These are phyloP conservation scores for Ganoderma multipileum DNA, from an alignment of 1,284 basidiomycete genomes.

Conservation along the genomic window DNA sequence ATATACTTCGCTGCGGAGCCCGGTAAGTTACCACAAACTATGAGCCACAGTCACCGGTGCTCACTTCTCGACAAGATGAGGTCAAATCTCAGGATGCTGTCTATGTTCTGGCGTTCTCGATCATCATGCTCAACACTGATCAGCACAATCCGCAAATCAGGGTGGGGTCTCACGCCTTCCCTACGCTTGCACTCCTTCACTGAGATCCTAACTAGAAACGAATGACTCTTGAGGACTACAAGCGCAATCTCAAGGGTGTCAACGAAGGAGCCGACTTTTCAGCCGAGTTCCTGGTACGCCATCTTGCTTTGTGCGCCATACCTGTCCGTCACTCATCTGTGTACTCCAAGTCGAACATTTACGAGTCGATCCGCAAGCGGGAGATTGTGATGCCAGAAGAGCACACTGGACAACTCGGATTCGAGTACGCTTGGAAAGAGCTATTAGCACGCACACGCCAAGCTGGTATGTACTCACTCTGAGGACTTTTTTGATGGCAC, in stretches of 20 bases:
- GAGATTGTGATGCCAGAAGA: constrained; percentile 99
- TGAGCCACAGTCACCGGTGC: background rate
- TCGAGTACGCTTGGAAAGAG: constrained; percentile 99
- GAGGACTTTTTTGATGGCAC: background rate
- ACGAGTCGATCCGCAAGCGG: constrained; percentile 92
- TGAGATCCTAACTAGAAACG: constrained; percentile 70
- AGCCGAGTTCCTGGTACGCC: constrained; percentile 80
- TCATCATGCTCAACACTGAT: constrained; percentile 99
- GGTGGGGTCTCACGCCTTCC: constrained; percentile 51
- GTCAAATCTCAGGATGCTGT: constrained; percentile 93
- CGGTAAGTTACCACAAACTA: constrained; percentile 50
- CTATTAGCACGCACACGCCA: constrained; percentile 84
- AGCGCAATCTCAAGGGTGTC: constrained; percentile 91
- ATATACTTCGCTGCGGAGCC: constrained; percentile 89
- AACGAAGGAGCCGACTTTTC: constrained; percentile 91
- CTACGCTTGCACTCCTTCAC: no score
- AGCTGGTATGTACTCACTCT: constrained; percentile 59
- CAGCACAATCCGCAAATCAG: constrained; percentile 95
- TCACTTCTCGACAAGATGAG: constrained; percentile 59
- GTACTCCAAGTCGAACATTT: constrained; percentile 76
- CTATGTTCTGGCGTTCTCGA: constrained; percentile 93
- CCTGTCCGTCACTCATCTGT: background rate
- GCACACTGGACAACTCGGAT: constrained; percentile 95
- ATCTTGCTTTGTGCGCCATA: background rate
- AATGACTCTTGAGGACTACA: constrained; percentile 97